Percentiles rank a stretch among this genome's conserved stretches.
phyloP scores from a whole-genome alignment of 2,329 filamentous ascomycete species.

The Calonectria pseudoreteaudii region DNA sequence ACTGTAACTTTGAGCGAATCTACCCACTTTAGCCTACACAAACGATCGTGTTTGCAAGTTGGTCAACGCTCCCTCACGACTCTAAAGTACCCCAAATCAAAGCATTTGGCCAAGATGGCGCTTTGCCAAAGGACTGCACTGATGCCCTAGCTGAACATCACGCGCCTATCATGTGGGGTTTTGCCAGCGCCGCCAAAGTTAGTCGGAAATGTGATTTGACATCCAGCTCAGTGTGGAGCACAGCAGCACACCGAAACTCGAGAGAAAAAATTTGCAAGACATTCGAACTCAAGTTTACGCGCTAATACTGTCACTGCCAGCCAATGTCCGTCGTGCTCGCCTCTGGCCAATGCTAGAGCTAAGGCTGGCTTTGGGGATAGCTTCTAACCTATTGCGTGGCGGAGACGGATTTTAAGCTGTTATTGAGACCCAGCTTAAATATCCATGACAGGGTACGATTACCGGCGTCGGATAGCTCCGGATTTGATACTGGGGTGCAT shows the following conservation, averaged over 20 bases:
- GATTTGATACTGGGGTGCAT: neutral
- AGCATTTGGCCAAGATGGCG: neutral
- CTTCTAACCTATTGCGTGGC: neutral
- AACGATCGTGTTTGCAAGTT: no score
- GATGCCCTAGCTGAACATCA: neutral
- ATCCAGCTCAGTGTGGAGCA: neutral
- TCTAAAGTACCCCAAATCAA: neutral
- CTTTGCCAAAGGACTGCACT: neutral
- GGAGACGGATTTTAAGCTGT: neutral
- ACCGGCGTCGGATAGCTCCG: neutral
- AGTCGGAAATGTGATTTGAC: neutral
- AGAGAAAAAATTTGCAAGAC: neutral
- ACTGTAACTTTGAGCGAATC: no score
- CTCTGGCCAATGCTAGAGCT: neutral
- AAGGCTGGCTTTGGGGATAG: neutral
- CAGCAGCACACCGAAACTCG: neutral
- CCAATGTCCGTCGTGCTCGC: neutral
- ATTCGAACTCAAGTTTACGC: neutral
- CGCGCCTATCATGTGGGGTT: neutral
- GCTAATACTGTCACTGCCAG: neutral
- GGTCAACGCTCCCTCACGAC: neutral
- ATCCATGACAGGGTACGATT: neutral
- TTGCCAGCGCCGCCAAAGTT: neutral
- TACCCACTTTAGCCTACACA: no score
- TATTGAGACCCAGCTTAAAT: neutral